Evolutionary conservation across 2,329 filamentous ascomycete genomes (phyloP).

Genomic region (Coniochaeta sp.): DNA sequence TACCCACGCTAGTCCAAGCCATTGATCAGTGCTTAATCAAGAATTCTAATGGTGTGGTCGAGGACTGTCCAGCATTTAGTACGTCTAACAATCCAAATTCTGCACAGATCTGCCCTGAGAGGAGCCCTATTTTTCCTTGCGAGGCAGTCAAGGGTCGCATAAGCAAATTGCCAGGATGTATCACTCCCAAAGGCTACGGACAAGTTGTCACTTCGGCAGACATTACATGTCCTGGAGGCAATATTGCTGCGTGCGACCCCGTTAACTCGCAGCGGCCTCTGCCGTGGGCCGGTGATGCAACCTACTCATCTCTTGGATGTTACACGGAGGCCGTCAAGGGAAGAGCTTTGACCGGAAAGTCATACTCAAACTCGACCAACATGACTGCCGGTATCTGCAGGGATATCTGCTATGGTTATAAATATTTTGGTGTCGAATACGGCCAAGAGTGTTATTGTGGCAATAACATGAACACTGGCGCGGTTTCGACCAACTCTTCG

Average conservation of each 20-base stretch:
- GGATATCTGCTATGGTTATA: constrained; percentile 9
- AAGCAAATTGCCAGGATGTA: constrained; percentile 43
- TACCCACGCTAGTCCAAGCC: constrained; percentile 26
- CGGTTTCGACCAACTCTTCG: constrained; percentile 1
- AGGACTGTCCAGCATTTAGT: constrained; percentile 22
- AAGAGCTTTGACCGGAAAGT: constrained; percentile 6
- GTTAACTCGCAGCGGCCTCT: constrained; percentile 5
- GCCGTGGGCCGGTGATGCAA: constrained; percentile 11
- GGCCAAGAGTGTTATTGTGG: constrained; percentile 7
- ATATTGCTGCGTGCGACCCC: constrained; percentile 4
- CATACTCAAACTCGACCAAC: constrained; percentile 5
- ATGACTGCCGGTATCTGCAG: constrained; percentile 9
- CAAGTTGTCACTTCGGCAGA: constrained; percentile 6
- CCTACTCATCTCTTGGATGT: constrained; percentile 10
- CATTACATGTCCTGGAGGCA: constrained; percentile 6
- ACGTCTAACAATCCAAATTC: constrained; percentile 25
- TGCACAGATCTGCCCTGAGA: constrained; percentile 31
- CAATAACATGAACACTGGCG: constrained; percentile 3
- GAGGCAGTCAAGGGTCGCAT: constrained; percentile 36
- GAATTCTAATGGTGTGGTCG: constrained; percentile 21
- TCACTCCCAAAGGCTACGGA: constrained; percentile 26
- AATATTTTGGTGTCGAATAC: constrained; percentile 4
- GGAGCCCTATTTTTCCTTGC: constrained; percentile 29
- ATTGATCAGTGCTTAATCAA: constrained; percentile 18
- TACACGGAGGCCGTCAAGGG: constrained; percentile 10